Conservation (phyloP, 1,284 basidiomycete species). For the Ustilago esculenta region DNA sequence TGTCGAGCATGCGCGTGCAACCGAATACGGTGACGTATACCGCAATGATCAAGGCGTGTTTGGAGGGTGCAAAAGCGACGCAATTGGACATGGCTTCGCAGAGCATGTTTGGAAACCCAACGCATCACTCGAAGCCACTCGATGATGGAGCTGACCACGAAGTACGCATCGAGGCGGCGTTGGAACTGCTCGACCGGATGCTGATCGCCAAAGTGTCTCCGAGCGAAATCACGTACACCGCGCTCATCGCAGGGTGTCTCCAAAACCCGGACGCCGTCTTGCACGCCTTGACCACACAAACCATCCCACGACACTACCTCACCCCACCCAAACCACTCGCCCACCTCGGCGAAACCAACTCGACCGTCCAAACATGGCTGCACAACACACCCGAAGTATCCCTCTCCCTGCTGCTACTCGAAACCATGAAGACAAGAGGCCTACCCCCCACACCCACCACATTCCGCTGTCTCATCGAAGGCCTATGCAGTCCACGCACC, state of each 20-base stretch:
- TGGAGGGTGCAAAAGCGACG: conserved; percentile 33
- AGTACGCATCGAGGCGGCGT: conserved; percentile 45
- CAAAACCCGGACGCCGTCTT: conserved; percentile 30
- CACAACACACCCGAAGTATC: conserved; percentile 22
- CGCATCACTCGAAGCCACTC: too few relatives aligned
- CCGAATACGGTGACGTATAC: conserved; percentile 57
- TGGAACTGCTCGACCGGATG: conserved; percentile 57
- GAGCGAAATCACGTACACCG: conserved; percentile 52
- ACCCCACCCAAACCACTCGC: conserved; percentile 12
- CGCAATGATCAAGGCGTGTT: conserved; percentile 60
- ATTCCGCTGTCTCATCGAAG: conserved; percentile 39
- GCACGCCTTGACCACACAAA: conserved; percentile 11
- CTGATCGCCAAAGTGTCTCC: conserved; percentile 47
- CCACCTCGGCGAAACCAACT: conserved; percentile 11
- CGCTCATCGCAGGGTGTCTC: conserved; percentile 42
- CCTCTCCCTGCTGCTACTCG: conserved; percentile 41
- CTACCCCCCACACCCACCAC: conserved; percentile 29
- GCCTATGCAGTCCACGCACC: conserved; percentile 20
- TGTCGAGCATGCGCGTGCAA: conserved; percentile 48
- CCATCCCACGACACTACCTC: conserved; percentile 16
- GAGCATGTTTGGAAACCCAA: conserved; percentile 17
- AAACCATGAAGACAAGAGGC: conserved; percentile 31
- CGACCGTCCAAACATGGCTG: conserved; percentile 17
- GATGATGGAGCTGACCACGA: too few relatives aligned
- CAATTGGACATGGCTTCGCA: conserved; percentile 25